A percentile compares a stretch with the other conserved stretches of the same genome.
Evolutionary conservation across 2,329 filamentous ascomycete genomes (phyloP).

Genomic region (Stagonosporopsis cucurbitacearum): DNA sequence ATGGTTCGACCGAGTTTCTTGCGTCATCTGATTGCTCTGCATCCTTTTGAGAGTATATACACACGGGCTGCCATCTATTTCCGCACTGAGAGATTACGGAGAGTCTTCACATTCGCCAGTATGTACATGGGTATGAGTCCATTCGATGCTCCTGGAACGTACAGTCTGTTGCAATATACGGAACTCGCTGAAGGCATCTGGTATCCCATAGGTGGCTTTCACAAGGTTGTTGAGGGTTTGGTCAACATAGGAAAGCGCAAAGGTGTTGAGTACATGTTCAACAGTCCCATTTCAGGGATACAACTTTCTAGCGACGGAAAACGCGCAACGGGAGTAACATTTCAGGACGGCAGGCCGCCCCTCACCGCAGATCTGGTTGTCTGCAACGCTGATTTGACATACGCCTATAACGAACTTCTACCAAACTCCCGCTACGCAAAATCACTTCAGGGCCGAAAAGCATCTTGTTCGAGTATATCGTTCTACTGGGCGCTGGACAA

Average conservation of each 20-base stretch:
- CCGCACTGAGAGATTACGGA: conserved; percentile 69
- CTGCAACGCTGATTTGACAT: conserved; percentile 76
- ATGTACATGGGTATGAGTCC: conserved; percentile 87
- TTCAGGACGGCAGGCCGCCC: conserved; percentile 62
- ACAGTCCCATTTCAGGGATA: conserved; percentile 64
- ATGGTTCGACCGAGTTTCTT: conserved; percentile 67
- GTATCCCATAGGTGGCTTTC: conserved; percentile 76
- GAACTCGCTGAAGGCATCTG: conserved; percentile 78
- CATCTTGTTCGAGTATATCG: conserved; percentile 75
- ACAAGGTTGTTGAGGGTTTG: conserved; percentile 66
- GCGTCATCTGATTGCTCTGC: conserved; percentile 63
- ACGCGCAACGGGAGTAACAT: conserved; percentile 64
- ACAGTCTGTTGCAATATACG: conserved; percentile 75
- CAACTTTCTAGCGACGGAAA: conserved; percentile 60
- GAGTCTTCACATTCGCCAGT: conserved; percentile 78
- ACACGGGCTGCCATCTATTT: conserved; percentile 71
- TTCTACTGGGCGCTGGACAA: conserved; percentile 76
- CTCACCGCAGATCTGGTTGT: conserved; percentile 70
- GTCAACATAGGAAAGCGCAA: conserved; percentile 67
- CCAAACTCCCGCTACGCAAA: conserved; percentile 56
- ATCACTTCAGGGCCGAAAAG: conserved; percentile 57
- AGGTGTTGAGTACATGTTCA: conserved; percentile 69
- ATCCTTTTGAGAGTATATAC: conserved; percentile 76
- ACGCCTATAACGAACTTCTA: conserved; percentile 75
- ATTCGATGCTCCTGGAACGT: conserved; percentile 77